Percentiles rank a stretch among this genome's conserved stretches.
phyloP scores from a whole-genome alignment of 2,329 filamentous ascomycete species.

The Sporothrix schenckii region DNA sequence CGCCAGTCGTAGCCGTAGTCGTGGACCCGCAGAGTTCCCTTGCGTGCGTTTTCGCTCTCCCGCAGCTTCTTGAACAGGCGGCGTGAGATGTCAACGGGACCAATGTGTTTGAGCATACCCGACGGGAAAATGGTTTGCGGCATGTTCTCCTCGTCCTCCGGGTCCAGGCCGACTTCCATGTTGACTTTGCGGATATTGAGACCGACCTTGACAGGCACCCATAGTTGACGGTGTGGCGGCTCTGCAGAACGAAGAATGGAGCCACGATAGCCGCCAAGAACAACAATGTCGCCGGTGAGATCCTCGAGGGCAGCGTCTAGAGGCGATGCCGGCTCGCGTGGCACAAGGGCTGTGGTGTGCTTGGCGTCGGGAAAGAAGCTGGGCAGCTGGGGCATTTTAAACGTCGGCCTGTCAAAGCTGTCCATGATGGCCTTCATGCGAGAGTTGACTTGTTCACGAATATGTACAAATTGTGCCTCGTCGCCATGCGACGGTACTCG shows the following conservation, averaged over 20 bases:
- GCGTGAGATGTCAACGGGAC: conserved; percentile 85
- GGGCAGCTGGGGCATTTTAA: conserved; percentile 68
- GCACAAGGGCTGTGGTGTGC: background rate
- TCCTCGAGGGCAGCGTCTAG: conserved; percentile 62
- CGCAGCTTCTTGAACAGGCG: conserved; percentile 77
- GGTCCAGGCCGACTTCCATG: conserved; percentile 79
- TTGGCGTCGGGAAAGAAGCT: conserved; percentile 41
- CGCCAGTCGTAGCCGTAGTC: conserved; percentile 97
- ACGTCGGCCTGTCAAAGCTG: conserved; percentile 76
- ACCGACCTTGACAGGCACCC: conserved; percentile 92
- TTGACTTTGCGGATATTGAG: conserved; percentile 90
- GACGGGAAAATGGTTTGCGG: conserved; percentile 80
- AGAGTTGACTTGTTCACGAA: conserved; percentile 84
- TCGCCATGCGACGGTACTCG: conserved; percentile 82
- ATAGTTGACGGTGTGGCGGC: conserved; percentile 81
- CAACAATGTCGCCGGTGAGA: conserved; percentile 80
- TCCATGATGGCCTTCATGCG: conserved; percentile 88
- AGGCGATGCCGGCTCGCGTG: conserved; percentile 30
- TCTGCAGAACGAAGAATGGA: conserved; percentile 85
- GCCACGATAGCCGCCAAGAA: conserved; percentile 88
- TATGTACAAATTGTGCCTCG: conserved; percentile 75
- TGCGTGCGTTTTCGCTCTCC: conserved; percentile 71
- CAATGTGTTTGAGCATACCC: conserved; percentile 89
- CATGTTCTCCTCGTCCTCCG: conserved; percentile 82
- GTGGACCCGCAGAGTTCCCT: conserved; percentile 75